These are phyloP conservation scores for Ballota nigra DNA, from an alignment of 257 asterid genomes.

Conservation along the genomic window DNA sequence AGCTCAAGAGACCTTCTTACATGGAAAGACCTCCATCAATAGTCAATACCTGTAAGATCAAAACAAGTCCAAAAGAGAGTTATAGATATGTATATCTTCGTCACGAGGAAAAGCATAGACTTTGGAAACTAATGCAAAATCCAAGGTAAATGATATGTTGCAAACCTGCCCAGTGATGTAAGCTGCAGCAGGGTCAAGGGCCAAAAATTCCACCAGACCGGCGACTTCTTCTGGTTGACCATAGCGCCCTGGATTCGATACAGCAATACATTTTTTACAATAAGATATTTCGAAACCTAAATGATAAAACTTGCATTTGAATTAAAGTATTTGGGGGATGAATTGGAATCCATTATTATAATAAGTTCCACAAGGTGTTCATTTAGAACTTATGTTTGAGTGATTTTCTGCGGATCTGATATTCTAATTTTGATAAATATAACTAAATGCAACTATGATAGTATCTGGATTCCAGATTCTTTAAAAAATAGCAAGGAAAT, in stretches of 20 bases:
- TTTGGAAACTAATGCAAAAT: background rate
- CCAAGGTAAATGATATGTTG: background rate
- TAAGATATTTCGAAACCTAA: background rate
- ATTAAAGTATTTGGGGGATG: background rate
- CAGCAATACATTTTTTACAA: background rate
- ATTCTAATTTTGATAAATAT: background rate
- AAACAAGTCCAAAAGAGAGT: background rate
- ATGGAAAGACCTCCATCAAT: constrained; percentile 93
- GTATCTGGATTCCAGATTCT: background rate
- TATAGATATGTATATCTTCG: too few relatives aligned
- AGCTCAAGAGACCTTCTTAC: constrained; percentile 32
- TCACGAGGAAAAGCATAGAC: background rate
- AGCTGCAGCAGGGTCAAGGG: constrained; percentile 60
- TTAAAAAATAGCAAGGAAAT: background rate
- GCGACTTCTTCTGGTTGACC: constrained; percentile 61
- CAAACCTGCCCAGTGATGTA: constrained; percentile 92
- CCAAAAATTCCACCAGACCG: constrained; percentile 53
- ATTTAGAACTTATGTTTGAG: background rate
- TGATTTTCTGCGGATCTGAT: background rate
- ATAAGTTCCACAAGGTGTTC: background rate
- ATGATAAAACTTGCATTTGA: background rate
- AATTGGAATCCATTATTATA: background rate
- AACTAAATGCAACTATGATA: background rate
- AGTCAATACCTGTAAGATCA: constrained; percentile 56
- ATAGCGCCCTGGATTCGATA: constrained; percentile 43